phyloP scores from a whole-genome alignment of 2,329 filamentous ascomycete species.

The Escovopsis sp. region DNA sequence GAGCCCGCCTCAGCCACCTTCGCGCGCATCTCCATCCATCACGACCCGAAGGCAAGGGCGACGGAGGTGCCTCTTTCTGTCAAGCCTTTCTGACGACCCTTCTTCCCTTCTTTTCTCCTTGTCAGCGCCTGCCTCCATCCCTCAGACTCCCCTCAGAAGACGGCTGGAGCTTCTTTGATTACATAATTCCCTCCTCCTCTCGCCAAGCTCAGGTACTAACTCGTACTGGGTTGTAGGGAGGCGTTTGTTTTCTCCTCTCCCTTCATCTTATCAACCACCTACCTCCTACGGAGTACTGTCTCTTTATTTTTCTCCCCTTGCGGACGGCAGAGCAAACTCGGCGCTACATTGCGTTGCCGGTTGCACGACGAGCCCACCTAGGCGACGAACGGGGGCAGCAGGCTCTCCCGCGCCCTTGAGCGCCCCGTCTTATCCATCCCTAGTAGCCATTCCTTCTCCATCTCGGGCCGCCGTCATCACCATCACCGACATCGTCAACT shows the following conservation, averaged over 20 bases:
- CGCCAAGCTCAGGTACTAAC: background rate
- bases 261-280: no score
- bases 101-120: constrained; percentile 4
- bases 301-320: no score
- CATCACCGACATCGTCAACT: no score
- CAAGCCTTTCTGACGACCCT: no score
- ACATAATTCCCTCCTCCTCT: background rate
- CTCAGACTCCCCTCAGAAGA: background rate
- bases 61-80: no score
- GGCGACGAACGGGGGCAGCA: constrained; percentile 1
- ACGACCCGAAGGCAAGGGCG: no score
- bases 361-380: constrained; percentile 2
- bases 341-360: constrained; percentile 2
- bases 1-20: no score
- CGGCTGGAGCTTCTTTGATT: no score
- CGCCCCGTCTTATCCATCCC: background rate
- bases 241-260: background rate
- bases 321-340: background rate
- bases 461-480: no score
- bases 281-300: no score
- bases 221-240: background rate
- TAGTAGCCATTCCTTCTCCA: background rate
- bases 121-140: background rate
- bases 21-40: no score
- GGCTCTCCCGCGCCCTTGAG: background rate